A percentile compares a stretch with the other conserved stretches of the same genome.
Conservation (phyloP, 306 rosid species). For the Senna tora region DNA sequence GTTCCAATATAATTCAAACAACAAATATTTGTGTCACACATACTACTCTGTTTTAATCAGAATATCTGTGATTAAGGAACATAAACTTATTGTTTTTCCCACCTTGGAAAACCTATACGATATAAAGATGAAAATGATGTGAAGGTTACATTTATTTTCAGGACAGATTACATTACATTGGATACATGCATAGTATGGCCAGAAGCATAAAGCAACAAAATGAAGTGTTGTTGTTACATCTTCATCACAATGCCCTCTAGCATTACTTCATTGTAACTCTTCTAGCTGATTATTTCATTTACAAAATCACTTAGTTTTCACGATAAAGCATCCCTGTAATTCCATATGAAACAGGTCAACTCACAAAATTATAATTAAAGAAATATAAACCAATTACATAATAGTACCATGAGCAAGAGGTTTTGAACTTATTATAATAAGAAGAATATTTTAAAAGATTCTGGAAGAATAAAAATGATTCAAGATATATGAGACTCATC, state of each 20-base stretch:
- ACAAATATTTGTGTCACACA: no score
- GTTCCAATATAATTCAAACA: no score
- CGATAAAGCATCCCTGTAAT: constrained; percentile 73
- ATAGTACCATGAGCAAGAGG: no score
- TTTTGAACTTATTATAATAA: background rate
- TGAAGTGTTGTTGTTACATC: constrained; percentile 38
- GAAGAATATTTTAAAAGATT: no score
- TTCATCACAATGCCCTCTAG: constrained; percentile 48
- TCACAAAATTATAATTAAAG: background rate
- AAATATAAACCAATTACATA: background rate
- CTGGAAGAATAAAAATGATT: background rate
- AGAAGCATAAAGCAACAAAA: constrained; percentile 45
- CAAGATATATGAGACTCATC: constrained; percentile 44
- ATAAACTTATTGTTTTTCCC: constrained; percentile 2
- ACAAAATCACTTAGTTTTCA: constrained; percentile 64
- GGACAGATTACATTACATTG: constrained; percentile 42
- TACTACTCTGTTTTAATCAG: no score
- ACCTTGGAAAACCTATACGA: constrained; percentile 11
- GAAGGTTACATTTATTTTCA: constrained; percentile 49
- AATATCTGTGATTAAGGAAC: background rate
- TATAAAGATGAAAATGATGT: constrained; percentile 19
- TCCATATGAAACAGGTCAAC: background rate
- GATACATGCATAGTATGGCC: constrained; percentile 38
- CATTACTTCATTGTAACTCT: constrained; percentile 39
- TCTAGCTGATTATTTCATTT: constrained; percentile 68